Evolutionary conservation across 2,329 filamentous ascomycete species (phyloP), one percentile per base, ranked within the genome.

Genomic region (Didymella keratinophila): DNA sequence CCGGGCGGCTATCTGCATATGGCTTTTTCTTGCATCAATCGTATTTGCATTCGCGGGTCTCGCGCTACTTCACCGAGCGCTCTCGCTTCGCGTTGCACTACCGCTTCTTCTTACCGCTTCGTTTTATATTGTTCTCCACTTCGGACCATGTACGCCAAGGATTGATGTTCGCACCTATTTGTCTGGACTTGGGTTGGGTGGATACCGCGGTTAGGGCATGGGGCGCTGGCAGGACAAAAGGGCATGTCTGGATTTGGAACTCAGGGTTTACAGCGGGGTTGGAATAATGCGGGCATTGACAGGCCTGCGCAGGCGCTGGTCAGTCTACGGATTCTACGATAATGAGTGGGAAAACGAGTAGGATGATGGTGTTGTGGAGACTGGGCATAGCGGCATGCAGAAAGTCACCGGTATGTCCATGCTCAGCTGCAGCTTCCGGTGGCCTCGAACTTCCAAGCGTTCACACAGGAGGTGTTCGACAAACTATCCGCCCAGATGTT

Each of bases 281-380:
- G 50, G 30, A 44, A 45, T 73, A 69, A 72, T 71, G 64, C 53
- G 55, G 54, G 58, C 44, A 58, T 46, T 52, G 60, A 60, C 47
- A 54, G 59, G 56, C 67, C 62, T 64, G 67, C 69, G 73, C 73
- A 55, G 73, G 73, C 73, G 67, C 68, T 67, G 72, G 71, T 65
- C 60, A 52, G 61, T 57, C 48, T 55, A 48, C 54, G 51, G 55
- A 60, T 60, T 59, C 57, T 63, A 66, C 59, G 65, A 73, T 73
- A 68, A 73, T 67, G 60, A 61, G 53, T 47, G 63, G 43, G 58
- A 48, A 39, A 65, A 57, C 58, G 68, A 60, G 61, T 44, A 57
- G 53, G 58, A 63, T 52, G 65, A 66, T 51, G 56, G 56, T 46
- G 45, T 58, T 58, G 56, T 58, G 56, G 56, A 42, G 50, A 58